Percentiles rank a stretch among this genome's conserved stretches.
Evolutionary conservation across 2,329 filamentous ascomycete species (phyloP).

Genomic region (Xylariaceae sp.): DNA sequence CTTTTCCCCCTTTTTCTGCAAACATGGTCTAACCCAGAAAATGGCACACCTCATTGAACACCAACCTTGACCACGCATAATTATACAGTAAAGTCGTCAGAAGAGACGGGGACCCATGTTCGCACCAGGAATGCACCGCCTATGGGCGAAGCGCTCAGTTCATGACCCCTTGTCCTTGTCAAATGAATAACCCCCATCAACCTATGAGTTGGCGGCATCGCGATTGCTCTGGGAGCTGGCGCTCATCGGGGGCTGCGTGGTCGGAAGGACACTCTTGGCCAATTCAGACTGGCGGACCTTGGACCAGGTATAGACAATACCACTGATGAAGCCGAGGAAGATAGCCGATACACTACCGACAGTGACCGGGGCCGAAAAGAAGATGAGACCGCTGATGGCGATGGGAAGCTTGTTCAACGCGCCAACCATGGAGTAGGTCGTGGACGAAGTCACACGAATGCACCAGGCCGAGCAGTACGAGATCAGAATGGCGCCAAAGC

Average conservation of each 20-base stretch:
- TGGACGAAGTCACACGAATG: slow-evolving; percentile 93
- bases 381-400: slow-evolving; percentile 83
- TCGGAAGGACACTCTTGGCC: slow-evolving; percentile 62
- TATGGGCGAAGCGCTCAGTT: slow-evolving; percentile 10
- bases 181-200: slow-evolving; percentile 4
- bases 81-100: slow-evolving; percentile 27
- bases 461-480: slow-evolving; percentile 99
- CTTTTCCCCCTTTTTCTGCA: slow-evolving; percentile 12
- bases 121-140: too few relatives aligned
- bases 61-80: slow-evolving; percentile 22
- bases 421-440: slow-evolving; percentile 98
- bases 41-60: slow-evolving; percentile 11
- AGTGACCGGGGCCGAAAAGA: slow-evolving; percentile 92
- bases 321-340: slow-evolving; percentile 82
- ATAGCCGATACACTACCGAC: slow-evolving; percentile 90
- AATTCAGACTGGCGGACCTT: slow-evolving; percentile 74
- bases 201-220: slow-evolving; percentile 69
- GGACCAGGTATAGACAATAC: slow-evolving; percentile 82
- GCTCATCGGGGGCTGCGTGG: slow-evolving; percentile 67
- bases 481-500: slow-evolving; percentile 90
- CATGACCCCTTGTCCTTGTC: slow-evolving; percentile 4
- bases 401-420: slow-evolving; percentile 97
- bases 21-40: slow-evolving; percentile 29
- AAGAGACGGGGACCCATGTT: slow-evolving; percentile 10
- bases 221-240: slow-evolving; percentile 87